These are phyloP conservation scores for Suillus alpinus DNA, from an alignment of 768 basidiomycete species.

Conservation along the genomic window DNA sequence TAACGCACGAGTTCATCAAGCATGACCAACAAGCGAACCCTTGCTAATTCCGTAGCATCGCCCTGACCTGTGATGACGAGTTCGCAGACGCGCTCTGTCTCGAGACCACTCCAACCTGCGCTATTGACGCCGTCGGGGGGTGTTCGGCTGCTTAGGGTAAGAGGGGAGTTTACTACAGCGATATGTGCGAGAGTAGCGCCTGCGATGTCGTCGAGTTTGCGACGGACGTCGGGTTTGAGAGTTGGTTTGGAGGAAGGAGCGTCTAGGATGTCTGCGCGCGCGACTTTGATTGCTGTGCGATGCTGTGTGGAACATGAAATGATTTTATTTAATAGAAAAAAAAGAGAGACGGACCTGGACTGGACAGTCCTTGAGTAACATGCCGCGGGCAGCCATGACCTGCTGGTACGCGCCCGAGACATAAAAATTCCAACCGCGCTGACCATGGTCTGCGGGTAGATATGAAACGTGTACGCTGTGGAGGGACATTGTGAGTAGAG, in stretches of 20 bases:
- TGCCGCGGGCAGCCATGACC: conserved; percentile 86
- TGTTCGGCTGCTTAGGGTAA: conserved; percentile 69
- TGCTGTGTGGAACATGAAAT: conserved; percentile 45
- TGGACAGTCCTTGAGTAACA: conserved; percentile 87
- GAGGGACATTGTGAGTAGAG: conserved; percentile 72
- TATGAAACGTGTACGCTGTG: conserved; percentile 86
- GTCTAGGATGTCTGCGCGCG: conserved; percentile 92
- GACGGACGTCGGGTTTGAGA: conserved; percentile 79
- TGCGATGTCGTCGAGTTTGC: conserved; percentile 90
- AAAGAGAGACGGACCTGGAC: conserved; percentile 55
- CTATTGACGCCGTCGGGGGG: conserved; percentile 75
- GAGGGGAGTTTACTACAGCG: conserved; percentile 86
- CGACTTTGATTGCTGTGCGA: conserved; percentile 83
- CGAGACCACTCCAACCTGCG: conserved; percentile 85
- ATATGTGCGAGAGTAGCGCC: conserved; percentile 91
- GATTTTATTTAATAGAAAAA: conserved; percentile 8
- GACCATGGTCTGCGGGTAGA: conserved; percentile 64
- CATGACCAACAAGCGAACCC: conserved; percentile 89
- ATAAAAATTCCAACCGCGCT: conserved; percentile 81
- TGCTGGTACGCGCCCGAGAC: conserved; percentile 90
- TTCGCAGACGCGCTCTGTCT: conserved; percentile 92
- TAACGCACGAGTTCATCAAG: conserved; percentile 86
- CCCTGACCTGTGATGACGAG: conserved; percentile 86
- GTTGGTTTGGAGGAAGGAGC: conserved; percentile 73
- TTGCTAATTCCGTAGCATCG: conserved; percentile 88